Base-by-base conservation (phyloP, 306 rosid species). In the Cicer chorassanicum region DNA sequence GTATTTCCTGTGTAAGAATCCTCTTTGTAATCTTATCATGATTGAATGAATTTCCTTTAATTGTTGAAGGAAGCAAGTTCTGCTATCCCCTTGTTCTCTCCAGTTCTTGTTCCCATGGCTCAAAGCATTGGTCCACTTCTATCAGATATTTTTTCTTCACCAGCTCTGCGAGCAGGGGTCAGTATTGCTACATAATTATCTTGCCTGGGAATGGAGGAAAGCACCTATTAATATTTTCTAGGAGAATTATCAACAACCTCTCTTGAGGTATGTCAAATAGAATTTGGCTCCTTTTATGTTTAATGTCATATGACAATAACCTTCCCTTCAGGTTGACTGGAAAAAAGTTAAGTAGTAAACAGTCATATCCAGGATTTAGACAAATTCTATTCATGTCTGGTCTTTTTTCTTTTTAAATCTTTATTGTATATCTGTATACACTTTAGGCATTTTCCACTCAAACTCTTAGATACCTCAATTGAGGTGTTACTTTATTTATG, bases 71-170 rank as follows among this genome's bases (percentile, higher is more conserved):
- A 94, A 83, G 98, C 99, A 57, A 89, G 98, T 87, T 84, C 89
- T 9, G 89, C 99, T 69, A 71, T 94, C 73, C 98, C 99, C 72
- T 85, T 94, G 78, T 92, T 90, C 88, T 94, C 99, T 48, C 99
- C 99, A 2, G 96, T 94, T 82, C 74, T 94, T 64, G 89, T 92
- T 61, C 99, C 99, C 54, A 76, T 94, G 83, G 98, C 97, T 76
- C 99, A 94, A 83, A 88, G 88, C 85, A 64, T 94, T 56, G 99
- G 96, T 77, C 99, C 99, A 10, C 88, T 94, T 82, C 84, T 94
- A 75, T 85, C 99, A 53, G 97, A 94, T 82, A 86, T 94, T 72
- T 91, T 90, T 79, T 84, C 96, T 66, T 94, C 99, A 63, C 95
- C 93, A 65, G 90, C 99, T 51, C 61, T 94, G 13, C 97, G 97